These are phyloP conservation scores for Alectoria sarmentosa DNA, from an alignment of 495 filamentous ascomycete genomes.

Conservation along the genomic window DNA sequence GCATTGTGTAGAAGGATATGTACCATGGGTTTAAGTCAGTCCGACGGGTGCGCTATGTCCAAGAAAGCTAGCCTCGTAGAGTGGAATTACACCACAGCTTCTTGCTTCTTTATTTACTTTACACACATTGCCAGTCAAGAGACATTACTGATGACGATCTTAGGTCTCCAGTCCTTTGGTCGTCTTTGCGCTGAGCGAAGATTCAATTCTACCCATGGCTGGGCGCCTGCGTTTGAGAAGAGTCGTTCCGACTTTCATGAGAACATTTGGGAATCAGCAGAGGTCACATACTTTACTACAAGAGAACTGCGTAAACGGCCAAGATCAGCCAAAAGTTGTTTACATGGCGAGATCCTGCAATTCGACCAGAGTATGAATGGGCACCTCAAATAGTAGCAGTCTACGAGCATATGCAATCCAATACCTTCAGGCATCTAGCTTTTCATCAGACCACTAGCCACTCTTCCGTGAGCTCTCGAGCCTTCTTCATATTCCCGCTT, in stretches of 20 bases:
- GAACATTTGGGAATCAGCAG: constrained; percentile 74
- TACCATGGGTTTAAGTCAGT: no score
- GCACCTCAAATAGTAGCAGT: background rate
- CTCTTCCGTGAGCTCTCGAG: constrained; percentile 50
- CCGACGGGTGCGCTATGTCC: no score
- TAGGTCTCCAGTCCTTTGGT: constrained; percentile 29
- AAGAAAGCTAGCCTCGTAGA: no score
- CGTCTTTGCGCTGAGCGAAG: constrained; percentile 71
- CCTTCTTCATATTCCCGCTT: constrained; percentile 50
- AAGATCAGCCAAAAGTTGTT: background rate
- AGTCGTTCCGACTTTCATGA: constrained; percentile 57
- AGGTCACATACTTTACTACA: constrained; percentile 54
- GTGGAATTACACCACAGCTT: background rate
- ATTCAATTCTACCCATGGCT: constrained; percentile 59
- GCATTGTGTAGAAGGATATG: no score
- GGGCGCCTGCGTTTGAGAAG: constrained; percentile 67
- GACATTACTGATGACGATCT: constrained; percentile 58
- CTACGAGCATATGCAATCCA: no score
- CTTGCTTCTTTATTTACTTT: constrained; percentile 27
- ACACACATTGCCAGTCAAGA: constrained; percentile 44
- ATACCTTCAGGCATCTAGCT: background rate
- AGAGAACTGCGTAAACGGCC: background rate
- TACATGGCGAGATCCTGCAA: background rate
- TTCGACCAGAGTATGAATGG: background rate
- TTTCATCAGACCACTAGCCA: constrained; percentile 39